Base-by-base conservation (phyloP, 2,329 filamentous ascomycete genomes). In the Colletotrichum melonis region DNA sequence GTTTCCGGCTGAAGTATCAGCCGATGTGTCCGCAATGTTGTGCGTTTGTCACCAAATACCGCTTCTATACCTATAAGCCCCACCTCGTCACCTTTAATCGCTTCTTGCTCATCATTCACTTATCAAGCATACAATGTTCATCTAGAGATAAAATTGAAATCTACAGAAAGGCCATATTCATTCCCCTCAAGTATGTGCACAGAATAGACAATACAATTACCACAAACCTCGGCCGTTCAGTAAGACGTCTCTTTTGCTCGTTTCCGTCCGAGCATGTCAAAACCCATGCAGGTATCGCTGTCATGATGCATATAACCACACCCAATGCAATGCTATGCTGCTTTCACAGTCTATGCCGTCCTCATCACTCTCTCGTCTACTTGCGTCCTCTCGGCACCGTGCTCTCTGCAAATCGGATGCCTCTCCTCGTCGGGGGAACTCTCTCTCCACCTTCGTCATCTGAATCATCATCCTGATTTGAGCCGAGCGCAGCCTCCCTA, bases 401-500 rank as follows among this genome's bases (percentile, higher is more conserved):
- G 22, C 14, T 70, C 28, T 92, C 90, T 4, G 90, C 91, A 78
- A 92, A 92, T 28, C 90, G 84, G 74, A 92, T 92, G 4, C 89
- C 89, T 52, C 88, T 86, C 73, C 87, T 85, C 26, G 84, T 78
- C 1, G 87, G 85, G 2, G 88, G 86, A 69, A 90, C 87, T 77
- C 88, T 80, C 62, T 86, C 85, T 30, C 84, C 88, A 74, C 90
- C 88, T 72, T 91, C 90, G 28, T 92, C 91, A 42, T 92, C 87
- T 69, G 86, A 89, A 67, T 86, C 85, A 68, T 87, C 86, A 58
- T 85, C 87, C 22, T 80, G 79, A 19, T 84, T 82, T 74, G 93
- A 85, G 11, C 93, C 93, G 1, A 96, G 84, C 1, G 94, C 94
- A 1, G 93, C 93, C 77, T 95, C 91, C 77, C 94, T 89, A 66